Percentiles rank a stretch among this genome's conserved stretches.
These are phyloP conservation scores for Lachancea lanzarotensis DNA, from an alignment of 805 yeast species.

Conservation along the genomic window DNA sequence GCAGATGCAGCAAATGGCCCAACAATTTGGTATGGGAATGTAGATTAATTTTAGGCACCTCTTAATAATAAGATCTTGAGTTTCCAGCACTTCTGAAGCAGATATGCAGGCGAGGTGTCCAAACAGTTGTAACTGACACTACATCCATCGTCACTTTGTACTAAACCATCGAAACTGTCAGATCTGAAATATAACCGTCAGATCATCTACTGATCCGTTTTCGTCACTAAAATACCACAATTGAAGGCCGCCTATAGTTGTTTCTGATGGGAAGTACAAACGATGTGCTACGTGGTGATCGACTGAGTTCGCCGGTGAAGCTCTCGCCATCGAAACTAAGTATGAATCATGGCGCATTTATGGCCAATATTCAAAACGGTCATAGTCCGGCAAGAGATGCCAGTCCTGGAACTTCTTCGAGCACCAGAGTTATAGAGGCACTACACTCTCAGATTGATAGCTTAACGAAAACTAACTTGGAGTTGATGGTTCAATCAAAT, in stretches of 20 bases:
- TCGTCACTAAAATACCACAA: too few species aligned
- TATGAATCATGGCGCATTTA: constrained; percentile 23
- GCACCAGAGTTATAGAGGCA: constrained; percentile 37
- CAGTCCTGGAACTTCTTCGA: constrained; percentile 11
- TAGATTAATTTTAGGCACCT: not conserved
- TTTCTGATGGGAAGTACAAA: not conserved
- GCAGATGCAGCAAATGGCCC: constrained; percentile 43
- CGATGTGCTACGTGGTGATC: not conserved
- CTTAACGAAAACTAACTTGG: constrained; percentile 37
- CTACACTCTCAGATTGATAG: constrained; percentile 47
- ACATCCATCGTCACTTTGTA: too few species aligned
- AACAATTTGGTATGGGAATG: constrained; percentile 39
- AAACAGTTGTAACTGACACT: too few species aligned
- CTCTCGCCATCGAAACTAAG: constrained; percentile 23
- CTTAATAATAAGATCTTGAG: not conserved
- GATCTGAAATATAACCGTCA: not conserved
- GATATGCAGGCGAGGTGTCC: too few species aligned
- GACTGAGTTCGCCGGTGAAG: constrained; percentile 4
- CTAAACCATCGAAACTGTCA: not conserved
- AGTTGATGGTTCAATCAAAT: constrained; percentile 35
- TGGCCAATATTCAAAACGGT: constrained; percentile 20
- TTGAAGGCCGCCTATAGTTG: too few species aligned
- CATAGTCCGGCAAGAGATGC: constrained; percentile 16
- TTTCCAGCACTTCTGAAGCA: not conserved
- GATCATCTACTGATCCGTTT: too few species aligned